Percentiles rank a stretch among this genome's conserved stretches.
These are phyloP conservation scores for Arabis hirsuta DNA, from an alignment of 345 rosid species.

Conservation along the genomic window DNA sequence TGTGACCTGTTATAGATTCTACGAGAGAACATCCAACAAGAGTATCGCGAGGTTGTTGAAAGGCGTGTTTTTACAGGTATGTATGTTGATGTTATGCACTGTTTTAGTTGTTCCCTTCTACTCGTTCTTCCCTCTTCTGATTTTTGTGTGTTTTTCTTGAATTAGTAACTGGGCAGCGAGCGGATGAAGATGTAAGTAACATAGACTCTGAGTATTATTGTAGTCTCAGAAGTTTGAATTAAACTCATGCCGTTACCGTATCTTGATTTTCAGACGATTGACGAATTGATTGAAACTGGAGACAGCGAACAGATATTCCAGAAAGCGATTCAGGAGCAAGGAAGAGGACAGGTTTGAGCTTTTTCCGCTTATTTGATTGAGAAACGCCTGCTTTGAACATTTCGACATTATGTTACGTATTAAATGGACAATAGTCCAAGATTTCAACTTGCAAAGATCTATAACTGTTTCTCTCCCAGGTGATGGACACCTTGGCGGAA, in stretches of 20 bases:
- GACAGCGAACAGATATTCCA: slow-evolving; percentile 93
- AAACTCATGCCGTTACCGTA: neutral
- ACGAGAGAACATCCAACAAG: slow-evolving; percentile 82
- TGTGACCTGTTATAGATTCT: slow-evolving; percentile 57
- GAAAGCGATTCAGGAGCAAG: slow-evolving; percentile 90
- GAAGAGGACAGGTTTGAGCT: slow-evolving; percentile 77
- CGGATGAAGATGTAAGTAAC: slow-evolving; percentile 47
- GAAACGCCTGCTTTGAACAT: neutral
- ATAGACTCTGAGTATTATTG: neutral
- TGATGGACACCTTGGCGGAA: slow-evolving; percentile 81
- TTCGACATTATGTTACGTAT: neutral
- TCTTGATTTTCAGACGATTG: slow-evolving; percentile 63
- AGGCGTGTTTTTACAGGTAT: slow-evolving; percentile 88
- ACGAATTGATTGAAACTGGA: slow-evolving; percentile 88
- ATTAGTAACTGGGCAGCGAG: slow-evolving; percentile 45
- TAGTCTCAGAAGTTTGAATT: slow-evolving; percentile 17
- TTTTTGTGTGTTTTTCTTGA: slow-evolving; percentile 24
- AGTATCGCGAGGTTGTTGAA: slow-evolving; percentile 90
- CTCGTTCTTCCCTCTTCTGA: neutral
- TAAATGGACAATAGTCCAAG: neutral
- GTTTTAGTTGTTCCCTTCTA: neutral
- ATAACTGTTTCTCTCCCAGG: slow-evolving; percentile 47
- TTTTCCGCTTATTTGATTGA: neutral
- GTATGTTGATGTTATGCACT: neutral
- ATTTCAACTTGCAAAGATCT: slow-evolving; percentile 9